phyloP scores from a whole-genome alignment of 2,329 filamentous ascomycete species.

The Achaetomium macrosporum region DNA sequence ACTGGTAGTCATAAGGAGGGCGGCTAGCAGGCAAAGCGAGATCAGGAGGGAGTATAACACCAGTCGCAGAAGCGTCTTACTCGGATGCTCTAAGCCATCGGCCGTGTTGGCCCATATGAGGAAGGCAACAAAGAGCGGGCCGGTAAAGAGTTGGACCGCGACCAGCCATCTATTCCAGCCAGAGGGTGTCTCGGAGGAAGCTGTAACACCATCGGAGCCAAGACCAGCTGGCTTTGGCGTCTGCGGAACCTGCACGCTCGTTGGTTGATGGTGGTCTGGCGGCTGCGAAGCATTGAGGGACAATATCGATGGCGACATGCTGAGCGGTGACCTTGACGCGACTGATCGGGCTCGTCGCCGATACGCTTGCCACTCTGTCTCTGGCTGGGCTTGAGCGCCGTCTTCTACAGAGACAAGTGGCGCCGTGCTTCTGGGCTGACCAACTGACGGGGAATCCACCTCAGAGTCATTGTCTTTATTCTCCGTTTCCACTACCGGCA shows the following conservation, averaged over 20 bases:
- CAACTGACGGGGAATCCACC: slow-evolving; percentile 31
- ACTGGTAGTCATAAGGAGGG: slow-evolving; percentile 64
- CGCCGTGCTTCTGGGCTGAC: slow-evolving; percentile 27
- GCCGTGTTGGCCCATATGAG: slow-evolving; percentile 66
- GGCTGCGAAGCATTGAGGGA: slow-evolving; percentile 22
- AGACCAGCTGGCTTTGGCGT: slow-evolving; percentile 2
- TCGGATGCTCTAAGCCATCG: slow-evolving; percentile 51
- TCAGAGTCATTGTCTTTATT: slow-evolving; percentile 48
- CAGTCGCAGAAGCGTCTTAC: slow-evolving; percentile 48
- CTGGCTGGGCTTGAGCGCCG: slow-evolving; percentile 32
- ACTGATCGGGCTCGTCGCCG: slow-evolving; percentile 41
- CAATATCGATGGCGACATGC: slow-evolving; percentile 29
- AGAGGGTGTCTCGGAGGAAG: slow-evolving; percentile 5
- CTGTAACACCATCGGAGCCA: slow-evolving; percentile 12
- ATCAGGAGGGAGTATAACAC: slow-evolving; percentile 59
- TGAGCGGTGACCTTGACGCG: slow-evolving; percentile 25
- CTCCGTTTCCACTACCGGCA: slow-evolving; percentile 80
- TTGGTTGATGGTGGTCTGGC: background rate
- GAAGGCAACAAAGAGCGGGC: slow-evolving; percentile 74
- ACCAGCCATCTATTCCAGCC: slow-evolving; percentile 92
- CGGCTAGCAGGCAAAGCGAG: slow-evolving; percentile 60
- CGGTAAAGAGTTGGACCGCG: slow-evolving; percentile 76
- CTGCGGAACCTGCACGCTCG: slow-evolving; percentile 1
- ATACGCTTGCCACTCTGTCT: slow-evolving; percentile 57
- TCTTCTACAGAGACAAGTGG: slow-evolving; percentile 34